phyloP scores from a whole-genome alignment of 805 yeast genomes.

The Saccharomyces mikatae region DNA sequence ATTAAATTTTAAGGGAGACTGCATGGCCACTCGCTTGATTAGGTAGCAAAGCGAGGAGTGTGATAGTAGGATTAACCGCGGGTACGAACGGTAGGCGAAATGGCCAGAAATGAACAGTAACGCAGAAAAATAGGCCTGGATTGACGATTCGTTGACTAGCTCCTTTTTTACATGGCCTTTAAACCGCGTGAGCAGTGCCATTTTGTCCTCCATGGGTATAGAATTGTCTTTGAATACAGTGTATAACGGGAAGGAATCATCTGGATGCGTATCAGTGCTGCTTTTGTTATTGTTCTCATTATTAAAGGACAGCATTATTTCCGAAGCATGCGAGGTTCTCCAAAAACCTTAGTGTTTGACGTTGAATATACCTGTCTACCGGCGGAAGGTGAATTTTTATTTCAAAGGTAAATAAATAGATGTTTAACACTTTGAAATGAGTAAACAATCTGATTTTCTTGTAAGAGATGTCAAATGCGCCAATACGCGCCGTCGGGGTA shows the following conservation, averaged over 20 bases:
- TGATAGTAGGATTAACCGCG: constrained; percentile 16
- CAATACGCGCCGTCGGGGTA: not conserved
- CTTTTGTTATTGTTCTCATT: not conserved
- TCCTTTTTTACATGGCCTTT: constrained; percentile 33
- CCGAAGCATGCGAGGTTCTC: not conserved
- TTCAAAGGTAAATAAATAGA: not conserved
- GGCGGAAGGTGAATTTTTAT: not conserved
- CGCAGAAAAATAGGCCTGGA: constrained; percentile 21
- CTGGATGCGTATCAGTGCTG: not conserved
- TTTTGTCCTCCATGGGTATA: constrained; percentile 12
- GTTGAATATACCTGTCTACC: not conserved
- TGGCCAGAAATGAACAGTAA: constrained; percentile 11
- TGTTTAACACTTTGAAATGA: not conserved
- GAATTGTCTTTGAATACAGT: not conserved
- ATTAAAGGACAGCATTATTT: not conserved
- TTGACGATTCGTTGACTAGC: constrained; percentile 18
- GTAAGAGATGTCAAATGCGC: not conserved
- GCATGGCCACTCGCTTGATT: constrained; percentile 37
- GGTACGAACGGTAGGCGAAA: constrained; percentile 1
- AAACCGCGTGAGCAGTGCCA: constrained; percentile 18
- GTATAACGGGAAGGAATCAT: not conserved
- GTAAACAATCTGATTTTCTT: not conserved
- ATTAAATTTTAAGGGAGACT: constrained; percentile 21
- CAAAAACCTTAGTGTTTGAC: not conserved
- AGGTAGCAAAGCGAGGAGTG: constrained; percentile 40